These are phyloP conservation scores for Albophoma yamanashiensis DNA, from an alignment of 2,329 filamentous ascomycete species.

Conservation along the genomic window DNA sequence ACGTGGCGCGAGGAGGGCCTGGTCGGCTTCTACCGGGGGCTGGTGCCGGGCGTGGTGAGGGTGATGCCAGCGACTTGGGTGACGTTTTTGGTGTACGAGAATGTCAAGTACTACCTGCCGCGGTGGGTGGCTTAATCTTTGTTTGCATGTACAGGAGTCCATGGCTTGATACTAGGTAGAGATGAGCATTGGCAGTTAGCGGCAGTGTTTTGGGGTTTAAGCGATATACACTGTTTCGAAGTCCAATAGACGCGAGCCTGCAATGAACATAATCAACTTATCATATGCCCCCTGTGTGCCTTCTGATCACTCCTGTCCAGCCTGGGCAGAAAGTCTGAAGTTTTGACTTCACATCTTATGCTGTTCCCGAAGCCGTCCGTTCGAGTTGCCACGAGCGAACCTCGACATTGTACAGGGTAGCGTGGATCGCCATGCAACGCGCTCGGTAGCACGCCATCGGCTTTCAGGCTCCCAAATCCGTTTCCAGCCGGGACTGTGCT, in stretches of 20 bases:
- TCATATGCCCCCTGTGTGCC: background rate
- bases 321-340: background rate
- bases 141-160: background rate
- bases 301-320: background rate
- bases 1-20: constrained; percentile 73
- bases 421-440: background rate
- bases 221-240: background rate
- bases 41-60: constrained; percentile 79
- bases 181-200: background rate
- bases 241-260: background rate
- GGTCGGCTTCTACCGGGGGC: constrained; percentile 80
- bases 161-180: background rate
- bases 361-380: background rate
- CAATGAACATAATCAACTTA: background rate
- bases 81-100: constrained; percentile 95
- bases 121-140: constrained; percentile 19
- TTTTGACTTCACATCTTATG: background rate
- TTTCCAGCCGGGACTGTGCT: background rate
- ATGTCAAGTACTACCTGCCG: constrained; percentile 64
- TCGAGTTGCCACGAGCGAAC: background rate
- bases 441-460: background rate
- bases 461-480: background rate
- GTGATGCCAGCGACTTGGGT: constrained; percentile 94
- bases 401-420: background rate
- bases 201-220: background rate